Evolutionary conservation across 345 rosid genomes (phyloP), one percentile per base, ranked within the genome.

Genomic region (Lepidium didymum): DNA sequence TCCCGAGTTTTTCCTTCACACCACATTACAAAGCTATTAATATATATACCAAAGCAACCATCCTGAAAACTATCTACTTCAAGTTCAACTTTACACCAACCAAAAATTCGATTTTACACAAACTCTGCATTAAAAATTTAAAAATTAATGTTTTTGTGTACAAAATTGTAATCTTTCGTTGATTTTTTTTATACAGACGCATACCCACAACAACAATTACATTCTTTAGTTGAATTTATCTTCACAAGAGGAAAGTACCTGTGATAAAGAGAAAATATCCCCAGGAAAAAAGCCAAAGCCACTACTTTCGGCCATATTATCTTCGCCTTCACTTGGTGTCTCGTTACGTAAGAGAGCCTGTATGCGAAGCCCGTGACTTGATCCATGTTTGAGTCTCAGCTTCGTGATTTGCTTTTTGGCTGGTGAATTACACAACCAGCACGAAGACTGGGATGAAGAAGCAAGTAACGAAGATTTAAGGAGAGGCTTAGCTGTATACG

Each of bases 1-100:
- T 68, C 71, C 68, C 65, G 6, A 77, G 16, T 51, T 82, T 83
- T 58, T 74, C 97, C 91, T 91, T 82, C 79, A 86, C 62, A 79
- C 71, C 44, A 78, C 41, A 70, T 68, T 62, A 81, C 49, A 80
- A 80, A 57, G 67, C 72, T 57, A 79, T 84, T 58, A 86, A 54
- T 56, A 67, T 67, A 12, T 54, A 67, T 72, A 60, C 67, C 13
- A 49, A 75, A 72, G 55, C 52, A 78, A 67, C 74, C 58, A 77
- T 67, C 73, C 73, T 47, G 31, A 61, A 45, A 7, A 21, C 7
- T n/a, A 73, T 67, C 73, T 60, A 74, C 19, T 73, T 64, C 60
- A 72, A 13, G 4, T 37, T 45, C 58, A 45, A 33, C 49, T 62
- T 2, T 55, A 5, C 59, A 64, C 62, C 62, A 52, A 60, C 44